Evolutionary conservation across 805 yeast species (phyloP).

Genomic region (Priceomyces haplophilus): DNA sequence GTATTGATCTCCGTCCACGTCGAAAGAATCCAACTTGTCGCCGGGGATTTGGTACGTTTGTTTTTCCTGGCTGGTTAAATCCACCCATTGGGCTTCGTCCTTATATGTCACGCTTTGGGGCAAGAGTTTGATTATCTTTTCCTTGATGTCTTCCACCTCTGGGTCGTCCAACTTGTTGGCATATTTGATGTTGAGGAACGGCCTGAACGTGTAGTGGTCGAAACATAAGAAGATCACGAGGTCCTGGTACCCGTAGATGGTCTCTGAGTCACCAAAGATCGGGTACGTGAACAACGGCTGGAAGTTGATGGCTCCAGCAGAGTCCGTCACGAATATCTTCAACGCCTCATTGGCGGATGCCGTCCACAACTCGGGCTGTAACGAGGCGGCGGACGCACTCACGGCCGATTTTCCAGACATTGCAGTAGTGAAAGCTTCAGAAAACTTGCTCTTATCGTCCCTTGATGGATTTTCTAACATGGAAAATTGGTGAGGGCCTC

Average conservation of each 20-base stretch:
- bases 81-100: conserved; percentile 70
- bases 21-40: conserved; percentile 24
- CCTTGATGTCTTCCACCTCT: conserved; percentile 58
- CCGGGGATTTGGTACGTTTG: conserved; percentile 44
- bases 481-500: too few relatives aligned
- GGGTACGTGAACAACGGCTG: conserved; percentile 86
- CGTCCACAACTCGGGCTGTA: conserved; percentile 74
- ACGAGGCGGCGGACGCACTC: conserved; percentile 20
- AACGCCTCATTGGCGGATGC: conserved; percentile 66
- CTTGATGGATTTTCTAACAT: not conserved
- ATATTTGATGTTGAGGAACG: conserved; percentile 64
- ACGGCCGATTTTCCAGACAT: conserved; percentile 5
- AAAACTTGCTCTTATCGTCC: not conserved
- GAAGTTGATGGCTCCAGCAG: conserved; percentile 56
- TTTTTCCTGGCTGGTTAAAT: conserved; percentile 48
- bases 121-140: conserved; percentile 52
- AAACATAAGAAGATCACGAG: conserved; percentile 63
- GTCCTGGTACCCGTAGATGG: conserved; percentile 78
- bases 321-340: conserved; percentile 53
- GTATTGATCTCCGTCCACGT: conserved; percentile 38
- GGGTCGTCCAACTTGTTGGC: conserved; percentile 49
- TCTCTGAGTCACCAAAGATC: conserved; percentile 87
- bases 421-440: not conserved
- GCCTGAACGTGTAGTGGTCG: conserved; percentile 70
- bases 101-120: conserved; percentile 60